Percentiles rank a stretch among this genome's conserved stretches.
These are phyloP conservation scores for Ochromonas danica DNA, from an alignment of 108 stramenopile species.

Conservation along the genomic window DNA sequence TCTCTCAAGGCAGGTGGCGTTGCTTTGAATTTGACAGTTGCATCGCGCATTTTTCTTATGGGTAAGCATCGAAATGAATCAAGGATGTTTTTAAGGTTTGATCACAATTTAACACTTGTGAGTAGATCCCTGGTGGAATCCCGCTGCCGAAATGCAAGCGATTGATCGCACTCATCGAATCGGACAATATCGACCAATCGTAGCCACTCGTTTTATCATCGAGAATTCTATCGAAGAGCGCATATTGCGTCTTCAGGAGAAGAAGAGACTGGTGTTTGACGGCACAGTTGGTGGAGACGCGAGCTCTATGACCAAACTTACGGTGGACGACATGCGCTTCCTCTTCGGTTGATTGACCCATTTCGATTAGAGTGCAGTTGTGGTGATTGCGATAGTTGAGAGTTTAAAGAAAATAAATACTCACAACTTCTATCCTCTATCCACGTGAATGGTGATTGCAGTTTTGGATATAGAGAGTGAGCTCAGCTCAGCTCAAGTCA, in stretches of 20 bases:
- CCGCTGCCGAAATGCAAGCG: slow-evolving; percentile 95
- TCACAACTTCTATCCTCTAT: too few relatives aligned
- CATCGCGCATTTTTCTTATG: slow-evolving; percentile 83
- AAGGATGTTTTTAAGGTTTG: not conserved
- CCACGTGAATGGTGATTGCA: too few relatives aligned
- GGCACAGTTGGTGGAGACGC: slow-evolving; percentile 74
- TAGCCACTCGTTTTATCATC: slow-evolving; percentile 88
- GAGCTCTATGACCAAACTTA: slow-evolving; percentile 51
- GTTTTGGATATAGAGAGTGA: too few relatives aligned
- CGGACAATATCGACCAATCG: slow-evolving; percentile 87
- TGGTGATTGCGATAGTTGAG: too few relatives aligned
- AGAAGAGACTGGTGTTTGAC: slow-evolving; percentile 91
- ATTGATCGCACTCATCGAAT: slow-evolving; percentile 96
- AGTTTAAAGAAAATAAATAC: too few relatives aligned
- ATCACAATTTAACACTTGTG: not conserved
- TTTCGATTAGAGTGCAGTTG: too few relatives aligned
- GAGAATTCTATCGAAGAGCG: slow-evolving; percentile 95
- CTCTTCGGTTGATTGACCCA: too few relatives aligned
- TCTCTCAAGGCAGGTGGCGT: slow-evolving; percentile 94
- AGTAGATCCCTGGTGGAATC: slow-evolving; percentile 76
- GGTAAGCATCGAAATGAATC: slow-evolving; percentile 45
- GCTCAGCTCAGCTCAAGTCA: too few relatives aligned
- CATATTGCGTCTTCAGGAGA: slow-evolving; percentile 92
- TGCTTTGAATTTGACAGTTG: slow-evolving; percentile 87
- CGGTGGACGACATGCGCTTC: slow-evolving; percentile 61